phyloP scores from a whole-genome alignment of 192 early-diverging fungal genomes.

The Powellomyces hirtus region DNA sequence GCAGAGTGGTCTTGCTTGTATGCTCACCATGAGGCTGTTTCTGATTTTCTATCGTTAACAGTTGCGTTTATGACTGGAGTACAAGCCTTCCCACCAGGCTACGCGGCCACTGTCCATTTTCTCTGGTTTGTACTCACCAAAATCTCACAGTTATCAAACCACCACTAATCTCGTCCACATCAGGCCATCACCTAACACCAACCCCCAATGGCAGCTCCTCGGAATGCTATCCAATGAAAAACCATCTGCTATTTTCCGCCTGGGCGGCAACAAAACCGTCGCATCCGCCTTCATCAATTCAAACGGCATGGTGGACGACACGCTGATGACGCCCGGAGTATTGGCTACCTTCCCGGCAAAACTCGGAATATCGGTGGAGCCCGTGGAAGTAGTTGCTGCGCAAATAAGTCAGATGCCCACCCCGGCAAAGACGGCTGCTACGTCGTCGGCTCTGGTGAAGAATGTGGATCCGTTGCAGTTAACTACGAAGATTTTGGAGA shows the following conservation, averaged over 20 bases:
- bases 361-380: constrained; percentile 93
- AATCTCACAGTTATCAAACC: neutral
- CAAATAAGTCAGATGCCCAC: constrained; percentile 37
- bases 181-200: constrained; percentile 29
- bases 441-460: constrained; percentile 49
- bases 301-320: constrained; percentile 20
- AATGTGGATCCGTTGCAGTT: constrained; percentile 62
- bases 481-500: constrained; percentile 40
- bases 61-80: constrained; percentile 90
- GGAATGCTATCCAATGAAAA: constrained; percentile 55
- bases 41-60: neutral
- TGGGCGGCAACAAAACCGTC: constrained; percentile 35
- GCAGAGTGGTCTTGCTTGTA: too few relatives aligned
- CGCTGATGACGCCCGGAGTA: constrained; percentile 17
- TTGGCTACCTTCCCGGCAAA: constrained; percentile 52
- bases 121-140: constrained; percentile 56
- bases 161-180: neutral
- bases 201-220: constrained; percentile 43
- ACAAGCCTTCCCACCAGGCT: constrained; percentile 83
- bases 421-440: constrained; percentile 34
- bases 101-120: constrained; percentile 91
- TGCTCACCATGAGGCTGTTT: neutral
- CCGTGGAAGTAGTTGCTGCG: constrained; percentile 66
- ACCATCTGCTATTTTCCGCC: constrained; percentile 52
- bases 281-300: constrained; percentile 1